Base-by-base conservation (phyloP, 768 basidiomycete species). In the Lenzites betulinus region DNA sequence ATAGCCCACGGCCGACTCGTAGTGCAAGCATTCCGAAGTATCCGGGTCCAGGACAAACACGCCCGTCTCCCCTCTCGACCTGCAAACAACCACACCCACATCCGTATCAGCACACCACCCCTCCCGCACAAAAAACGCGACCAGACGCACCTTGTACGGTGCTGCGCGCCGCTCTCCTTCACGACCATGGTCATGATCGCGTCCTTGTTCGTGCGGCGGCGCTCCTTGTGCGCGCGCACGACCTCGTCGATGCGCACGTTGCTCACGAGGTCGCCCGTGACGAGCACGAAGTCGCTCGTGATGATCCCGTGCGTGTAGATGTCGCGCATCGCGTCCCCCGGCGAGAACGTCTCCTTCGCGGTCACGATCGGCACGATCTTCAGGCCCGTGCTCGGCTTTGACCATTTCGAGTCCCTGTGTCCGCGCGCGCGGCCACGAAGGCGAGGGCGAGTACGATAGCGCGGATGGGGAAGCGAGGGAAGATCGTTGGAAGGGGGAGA, bases 141-240 rank as follows among this genome's bases (percentile, higher is more conserved):
- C 20, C 22, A n/a, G 20, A 73, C 83, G 54, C 64, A 90, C 92
- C 88, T 84, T 49, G 90, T 90, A 49, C 90, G 79, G 75, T 92
- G 92, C 62, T 71, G 75, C 8, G 79, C 80, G 15, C 89, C 89
- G 66, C 85, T 85, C 74, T 90, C 87, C 74, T 92, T 92, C 59
- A 92, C 90, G 15, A 93, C 93, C 80, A 98, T 93, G 26, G 94
- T 95, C 93, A 99, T 95, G 69, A 95, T 93, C 39, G 90, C 92
- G 71, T 98, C 92, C 77, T 93, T 92, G 74, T 95, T 93, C 60
- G 79, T 83, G 74, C 88, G 89, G 62, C 93, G 80, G 51, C 94
- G 79, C 72, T 91, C 90, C 79, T 90, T 94, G 78, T 98, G 96
- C 64, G 84, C 85, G 47, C 88, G 83, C 49, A 97, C 90, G 54